Evolutionary conservation across 495 filamentous ascomycete genomes (phyloP).

Genomic region (Penicillium dipodomyicola): DNA sequence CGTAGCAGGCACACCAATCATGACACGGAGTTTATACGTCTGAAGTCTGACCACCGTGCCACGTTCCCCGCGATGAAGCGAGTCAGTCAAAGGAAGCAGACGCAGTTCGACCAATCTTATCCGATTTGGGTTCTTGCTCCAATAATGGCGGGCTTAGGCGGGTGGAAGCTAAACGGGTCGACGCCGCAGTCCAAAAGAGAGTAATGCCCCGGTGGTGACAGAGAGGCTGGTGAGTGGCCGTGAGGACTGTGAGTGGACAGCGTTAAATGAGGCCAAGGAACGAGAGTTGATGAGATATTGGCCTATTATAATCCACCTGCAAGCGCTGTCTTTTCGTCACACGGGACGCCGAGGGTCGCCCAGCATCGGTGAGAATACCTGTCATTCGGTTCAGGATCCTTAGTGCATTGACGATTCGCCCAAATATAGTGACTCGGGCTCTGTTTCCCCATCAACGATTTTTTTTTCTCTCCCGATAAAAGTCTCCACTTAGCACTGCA

Average conservation of each 20-base stretch:
- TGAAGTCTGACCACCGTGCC: not conserved
- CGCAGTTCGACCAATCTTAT: not conserved
- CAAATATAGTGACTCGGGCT: conserved; percentile 24
- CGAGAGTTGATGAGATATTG: conserved; percentile 7
- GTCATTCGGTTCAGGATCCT: conserved; percentile 4
- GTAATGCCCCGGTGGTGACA: conserved; percentile 4
- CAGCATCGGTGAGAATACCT: conserved; percentile 12
- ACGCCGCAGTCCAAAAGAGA: conserved; percentile 1
- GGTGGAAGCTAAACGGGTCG: not conserved
- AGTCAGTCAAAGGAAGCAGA: conserved; percentile 1
- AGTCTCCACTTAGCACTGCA: conserved; percentile 15
- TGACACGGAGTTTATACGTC: not conserved
- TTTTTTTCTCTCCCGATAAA: not conserved
- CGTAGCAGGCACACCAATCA: conserved; percentile 12
- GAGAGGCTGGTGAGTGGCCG: conserved; percentile 18
- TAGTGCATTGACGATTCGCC: conserved; percentile 2
- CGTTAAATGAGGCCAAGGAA: conserved; percentile 18
- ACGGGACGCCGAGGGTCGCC: conserved; percentile 10
- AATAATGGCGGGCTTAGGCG: not conserved
- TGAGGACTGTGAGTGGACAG: not conserved
- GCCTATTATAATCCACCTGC: conserved; percentile 35
- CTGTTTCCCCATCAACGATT: not conserved
- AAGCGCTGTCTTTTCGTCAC: conserved; percentile 38
- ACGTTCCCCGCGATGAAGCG: conserved; percentile 7
- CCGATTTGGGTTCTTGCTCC: not conserved